Percentiles rank a stretch among this genome's conserved stretches.
Evolutionary conservation across 192 early-diverging fungal genomes (phyloP).

Genomic region (Backusella luteola): DNA sequence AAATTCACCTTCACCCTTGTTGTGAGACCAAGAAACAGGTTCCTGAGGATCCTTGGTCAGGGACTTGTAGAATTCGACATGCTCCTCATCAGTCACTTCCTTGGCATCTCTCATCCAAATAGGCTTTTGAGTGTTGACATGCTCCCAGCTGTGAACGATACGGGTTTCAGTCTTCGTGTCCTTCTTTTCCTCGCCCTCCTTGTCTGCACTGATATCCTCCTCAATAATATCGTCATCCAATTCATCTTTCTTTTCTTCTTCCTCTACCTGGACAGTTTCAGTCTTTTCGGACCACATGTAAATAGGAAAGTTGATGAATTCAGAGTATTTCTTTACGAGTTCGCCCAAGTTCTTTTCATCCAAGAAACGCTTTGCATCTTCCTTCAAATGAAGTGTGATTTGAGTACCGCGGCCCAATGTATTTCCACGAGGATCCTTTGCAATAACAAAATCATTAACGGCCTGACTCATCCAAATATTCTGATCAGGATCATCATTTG

Average conservation of each 20-base stretch:
- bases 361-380: constrained; percentile 81
- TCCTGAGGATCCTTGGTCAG: constrained; percentile 69
- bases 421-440: constrained; percentile 86
- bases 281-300: constrained; percentile 67
- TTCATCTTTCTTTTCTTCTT: constrained; percentile 34
- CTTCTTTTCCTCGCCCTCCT: constrained; percentile 48
- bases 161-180: constrained; percentile 52
- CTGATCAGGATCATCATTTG: constrained; percentile 79
- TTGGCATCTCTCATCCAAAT: constrained; percentile 88
- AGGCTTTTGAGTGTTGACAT: constrained; percentile 90
- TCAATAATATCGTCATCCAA: constrained; percentile 43
- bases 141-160: constrained; percentile 67
- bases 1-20: constrained; percentile 91
- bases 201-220: constrained; percentile 49
- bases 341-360: constrained; percentile 62
- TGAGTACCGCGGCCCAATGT: constrained; percentile 92
- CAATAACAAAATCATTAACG: constrained; percentile 88
- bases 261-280: constrained; percentile 55
- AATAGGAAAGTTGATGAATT: constrained; percentile 99
- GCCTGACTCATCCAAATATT: constrained; percentile 94
- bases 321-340: constrained; percentile 86
- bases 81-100: constrained; percentile 77
- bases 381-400: constrained; percentile 90
- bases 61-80: constrained; percentile 86
- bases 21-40: constrained; percentile 85